phyloP scores from a whole-genome alignment of 768 basidiomycete species.

The Hericium erinaceus region DNA sequence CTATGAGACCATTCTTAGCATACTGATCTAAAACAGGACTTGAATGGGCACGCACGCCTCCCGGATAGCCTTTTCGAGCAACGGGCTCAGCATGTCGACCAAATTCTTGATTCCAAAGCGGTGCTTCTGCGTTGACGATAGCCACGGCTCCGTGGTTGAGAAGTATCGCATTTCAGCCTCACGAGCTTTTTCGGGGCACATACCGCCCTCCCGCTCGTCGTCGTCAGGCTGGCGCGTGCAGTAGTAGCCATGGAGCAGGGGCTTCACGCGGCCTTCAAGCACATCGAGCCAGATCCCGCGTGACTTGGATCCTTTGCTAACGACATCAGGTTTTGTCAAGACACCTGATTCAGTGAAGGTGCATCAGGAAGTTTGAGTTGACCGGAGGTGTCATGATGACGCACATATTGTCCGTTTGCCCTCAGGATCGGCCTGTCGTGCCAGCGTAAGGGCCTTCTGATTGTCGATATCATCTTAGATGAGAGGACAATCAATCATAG shows the following conservation, averaged over 20 bases:
- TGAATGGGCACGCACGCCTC: conserved; percentile 13
- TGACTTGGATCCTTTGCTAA: conserved; percentile 24
- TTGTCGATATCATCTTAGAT: conserved; percentile 48
- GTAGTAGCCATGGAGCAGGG: conserved; percentile 33
- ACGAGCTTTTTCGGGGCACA: conserved; percentile 25
- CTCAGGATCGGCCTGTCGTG: conserved; percentile 33
- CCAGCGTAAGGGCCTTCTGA: conserved; percentile 43
- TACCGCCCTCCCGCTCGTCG: conserved; percentile 22
- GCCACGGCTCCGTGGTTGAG: conserved; percentile 27
- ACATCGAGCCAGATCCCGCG: conserved; percentile 31
- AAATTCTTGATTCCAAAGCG: conserved; percentile 31
- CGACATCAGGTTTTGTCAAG: conserved; percentile 40
- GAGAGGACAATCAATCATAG: not conserved
- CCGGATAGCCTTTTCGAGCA: conserved; percentile 28
- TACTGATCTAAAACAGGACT: not conserved
- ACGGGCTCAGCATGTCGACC: conserved; percentile 24
- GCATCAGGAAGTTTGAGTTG: not conserved
- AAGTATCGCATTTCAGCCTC: conserved; percentile 28
- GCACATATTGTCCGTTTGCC: conserved; percentile 45
- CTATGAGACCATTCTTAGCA: not conserved
- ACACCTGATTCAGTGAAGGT: conserved; percentile 27
- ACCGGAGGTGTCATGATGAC: not conserved
- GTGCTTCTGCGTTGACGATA: conserved; percentile 12
- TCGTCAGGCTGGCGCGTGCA: conserved; percentile 35
- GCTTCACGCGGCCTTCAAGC: conserved; percentile 28